Base-by-base conservation (phyloP, 2,329 filamentous ascomycete genomes). In the Pleoardoris graminearum region DNA sequence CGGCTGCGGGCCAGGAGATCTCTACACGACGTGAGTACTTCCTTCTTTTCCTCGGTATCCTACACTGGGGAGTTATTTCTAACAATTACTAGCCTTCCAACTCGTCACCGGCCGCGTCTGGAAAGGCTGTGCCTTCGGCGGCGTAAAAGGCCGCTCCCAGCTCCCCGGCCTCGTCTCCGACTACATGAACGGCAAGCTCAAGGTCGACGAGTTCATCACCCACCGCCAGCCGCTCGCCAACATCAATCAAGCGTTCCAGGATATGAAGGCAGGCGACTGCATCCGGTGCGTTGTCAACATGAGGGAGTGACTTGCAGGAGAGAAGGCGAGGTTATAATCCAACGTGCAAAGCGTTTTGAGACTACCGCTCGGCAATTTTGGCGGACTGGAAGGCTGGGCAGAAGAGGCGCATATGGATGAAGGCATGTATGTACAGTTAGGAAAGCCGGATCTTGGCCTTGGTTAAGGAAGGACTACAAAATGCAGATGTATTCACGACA, bases 181-280 rank as follows among this genome's bases (percentile, higher is more conserved):
- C 77, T 99, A 99, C 79, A 82, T 95, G 75, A 83, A 83, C 48
- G 92, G 92, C 66, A 84, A 88, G 71, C 87, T 99, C 72, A 97
- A 97, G 86, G 94, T 97, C 39, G 93, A 97, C 73, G 94, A 99
- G 80, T 97, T 97, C 81, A 97, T 99, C 79, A 99, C 94, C 27
- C 94, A 99, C 80, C 86, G 92, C 66, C 90, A 96, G 79, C 83
- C 82, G 3, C 80, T 99, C 38, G 78, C 79, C 55, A 85, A 89
- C 68, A 96, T 99, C 77, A 97, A 97, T 82, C 80, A 82, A 46
- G 93, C 91, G 17, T 99, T 96, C 69, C 85, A 91, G 60, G 85
- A 88, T 65, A 99, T 99, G 94, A 95, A 97, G 82, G 83, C 86
- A 55, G 94, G 94, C 53, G 92, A 97, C 77, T 99, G 94, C 78